phyloP scores from a whole-genome alignment of 129 eudicot genomes.

The Chrysanthemum seticuspe region DNA sequence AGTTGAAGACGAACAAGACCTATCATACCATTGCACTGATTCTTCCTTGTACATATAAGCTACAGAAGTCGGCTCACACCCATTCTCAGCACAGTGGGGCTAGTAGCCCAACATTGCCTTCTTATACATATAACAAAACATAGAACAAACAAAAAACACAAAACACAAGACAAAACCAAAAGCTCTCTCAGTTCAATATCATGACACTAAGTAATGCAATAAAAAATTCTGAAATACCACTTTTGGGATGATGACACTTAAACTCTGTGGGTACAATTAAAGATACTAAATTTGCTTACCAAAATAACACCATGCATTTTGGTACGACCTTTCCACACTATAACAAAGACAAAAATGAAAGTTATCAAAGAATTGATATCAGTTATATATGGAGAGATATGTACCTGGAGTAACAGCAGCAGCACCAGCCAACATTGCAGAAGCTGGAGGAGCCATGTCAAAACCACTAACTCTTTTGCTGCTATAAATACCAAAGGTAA shows the following conservation, averaged over 20 bases:
- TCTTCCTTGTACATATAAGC: slow-evolving; percentile 94
- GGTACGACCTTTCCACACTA: slow-evolving; percentile 85
- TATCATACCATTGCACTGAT: slow-evolving; percentile 76
- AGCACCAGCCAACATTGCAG: slow-evolving; percentile 81
- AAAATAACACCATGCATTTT: slow-evolving; percentile 79
- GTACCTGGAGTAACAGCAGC: slow-evolving; percentile 76
- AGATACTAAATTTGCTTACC: slow-evolving; percentile 80
- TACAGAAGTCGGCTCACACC: slow-evolving; percentile 99
- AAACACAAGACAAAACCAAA: slow-evolving; percentile 94
- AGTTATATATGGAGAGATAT: slow-evolving; percentile 18
- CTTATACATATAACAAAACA: slow-evolving; percentile 87
- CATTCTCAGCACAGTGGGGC: slow-evolving; percentile 99
- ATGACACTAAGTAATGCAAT: slow-evolving; percentile 58
- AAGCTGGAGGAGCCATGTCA: slow-evolving; percentile 97
- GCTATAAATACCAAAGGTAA: slow-evolving; percentile 32
- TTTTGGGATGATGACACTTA: slow-evolving; percentile 42
- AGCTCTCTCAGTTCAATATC: slow-evolving; percentile 84
- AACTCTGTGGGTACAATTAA: slow-evolving; percentile 37
- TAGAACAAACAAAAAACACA: slow-evolving; percentile 97
- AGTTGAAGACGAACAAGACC: slow-evolving; percentile 91
- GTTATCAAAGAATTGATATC: slow-evolving; percentile 40
- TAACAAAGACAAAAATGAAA: slow-evolving; percentile 46
- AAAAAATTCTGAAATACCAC: slow-evolving; percentile 34
- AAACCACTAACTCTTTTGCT: slow-evolving; percentile 96
- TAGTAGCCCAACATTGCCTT: slow-evolving; percentile 99